Evolutionary conservation across 1,284 basidiomycete species (phyloP).

Genomic region (Leucoagaricus sp.): DNA sequence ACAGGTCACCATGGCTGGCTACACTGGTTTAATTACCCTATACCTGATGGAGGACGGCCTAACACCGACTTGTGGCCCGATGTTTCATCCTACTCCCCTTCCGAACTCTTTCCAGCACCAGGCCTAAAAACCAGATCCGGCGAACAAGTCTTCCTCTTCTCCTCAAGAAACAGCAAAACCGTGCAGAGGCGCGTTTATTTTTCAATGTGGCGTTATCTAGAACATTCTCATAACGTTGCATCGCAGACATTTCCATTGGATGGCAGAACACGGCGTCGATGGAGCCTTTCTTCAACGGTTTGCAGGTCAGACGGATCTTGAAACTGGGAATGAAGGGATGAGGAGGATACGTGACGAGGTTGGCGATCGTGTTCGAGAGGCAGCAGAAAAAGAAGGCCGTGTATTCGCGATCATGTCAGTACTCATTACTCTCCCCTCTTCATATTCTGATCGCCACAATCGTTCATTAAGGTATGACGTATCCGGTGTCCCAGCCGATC

Average conservation of each 20-base stretch:
- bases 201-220: neutral
- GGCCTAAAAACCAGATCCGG: slow-evolving; percentile 58
- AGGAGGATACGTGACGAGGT: slow-evolving; percentile 69
- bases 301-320: slow-evolving; percentile 60
- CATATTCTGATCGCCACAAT: slow-evolving; percentile 14
- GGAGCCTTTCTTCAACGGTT: slow-evolving; percentile 80
- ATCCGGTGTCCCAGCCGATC: slow-evolving; percentile 61
- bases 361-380: slow-evolving; percentile 65
- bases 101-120: slow-evolving; percentile 69
- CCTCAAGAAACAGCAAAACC: slow-evolving; percentile 71
- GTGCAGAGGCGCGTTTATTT: slow-evolving; percentile 50
- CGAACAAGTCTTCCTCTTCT: slow-evolving; percentile 67
- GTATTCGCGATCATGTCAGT: slow-evolving; percentile 80
- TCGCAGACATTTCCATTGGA: slow-evolving; percentile 74
- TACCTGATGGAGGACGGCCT: slow-evolving; percentile 64
- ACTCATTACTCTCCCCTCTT: slow-evolving; percentile 2
- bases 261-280: slow-evolving; percentile 76
- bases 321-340: slow-evolving; percentile 53
- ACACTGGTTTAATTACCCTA: slow-evolving; percentile 73
- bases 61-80: slow-evolving; percentile 79
- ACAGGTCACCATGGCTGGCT: slow-evolving; percentile 76
- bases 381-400: slow-evolving; percentile 73
- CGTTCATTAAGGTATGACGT: slow-evolving; percentile 71
- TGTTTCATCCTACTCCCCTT: slow-evolving; percentile 62
- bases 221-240: neutral